Conservation (phyloP, 177 flowering plant genomes). For the Vitis hybrid region DNA sequence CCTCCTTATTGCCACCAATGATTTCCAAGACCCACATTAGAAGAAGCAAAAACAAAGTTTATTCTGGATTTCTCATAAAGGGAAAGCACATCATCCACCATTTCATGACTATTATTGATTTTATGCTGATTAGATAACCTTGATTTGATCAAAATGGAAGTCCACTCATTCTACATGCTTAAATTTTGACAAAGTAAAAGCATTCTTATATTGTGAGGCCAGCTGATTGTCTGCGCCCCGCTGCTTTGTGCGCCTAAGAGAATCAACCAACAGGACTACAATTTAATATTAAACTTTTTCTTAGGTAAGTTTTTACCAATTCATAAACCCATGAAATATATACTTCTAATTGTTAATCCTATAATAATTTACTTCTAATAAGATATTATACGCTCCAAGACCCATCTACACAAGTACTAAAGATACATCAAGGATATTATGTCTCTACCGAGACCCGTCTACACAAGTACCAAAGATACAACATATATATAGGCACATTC, state of each 20-base stretch:
- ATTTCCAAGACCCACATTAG: conserved; percentile 33
- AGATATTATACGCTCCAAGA: too few species aligned
- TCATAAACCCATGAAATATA: too few species aligned
- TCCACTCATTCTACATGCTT: conserved; percentile 18
- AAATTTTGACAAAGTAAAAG: not conserved
- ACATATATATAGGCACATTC: too few species aligned
- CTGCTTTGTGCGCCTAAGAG: not conserved
- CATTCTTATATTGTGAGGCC: not conserved
- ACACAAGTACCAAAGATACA: too few species aligned
- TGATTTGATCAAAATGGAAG: conserved; percentile 22
- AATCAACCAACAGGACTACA: not conserved
- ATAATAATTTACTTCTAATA: too few species aligned
- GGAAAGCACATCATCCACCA: conserved; percentile 11
- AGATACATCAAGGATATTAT: too few species aligned
- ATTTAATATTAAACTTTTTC: too few species aligned
- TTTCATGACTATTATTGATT: conserved; percentile 12
- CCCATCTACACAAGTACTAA: too few species aligned
- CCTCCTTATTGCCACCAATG: conserved; percentile 21
- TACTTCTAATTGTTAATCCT: too few species aligned
- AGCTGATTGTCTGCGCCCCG: not conserved
- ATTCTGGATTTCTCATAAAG: conserved; percentile 16
- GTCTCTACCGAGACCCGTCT: too few species aligned
- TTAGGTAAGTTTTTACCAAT: too few species aligned
- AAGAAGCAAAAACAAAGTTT: conserved; percentile 13
- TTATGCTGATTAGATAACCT: conserved; percentile 17